phyloP scores from a whole-genome alignment of 2,329 filamentous ascomycete genomes.

The Phialophora tarda region DNA sequence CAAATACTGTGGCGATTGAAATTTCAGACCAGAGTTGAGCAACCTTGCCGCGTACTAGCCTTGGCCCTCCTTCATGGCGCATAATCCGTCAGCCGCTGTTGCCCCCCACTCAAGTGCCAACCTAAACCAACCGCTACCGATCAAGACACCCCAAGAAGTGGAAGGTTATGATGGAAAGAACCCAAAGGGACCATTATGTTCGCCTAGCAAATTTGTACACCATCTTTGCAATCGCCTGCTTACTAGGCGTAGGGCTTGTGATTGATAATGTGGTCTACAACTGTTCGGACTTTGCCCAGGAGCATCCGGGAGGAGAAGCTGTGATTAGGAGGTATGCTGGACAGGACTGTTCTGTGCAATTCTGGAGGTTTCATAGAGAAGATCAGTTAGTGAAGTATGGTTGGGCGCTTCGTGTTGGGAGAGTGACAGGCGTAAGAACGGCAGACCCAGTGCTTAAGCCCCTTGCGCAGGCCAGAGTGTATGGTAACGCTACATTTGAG shows the following conservation, averaged over 20 bases:
- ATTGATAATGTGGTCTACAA: conserved; percentile 44
- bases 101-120: not conserved
- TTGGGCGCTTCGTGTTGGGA: conserved; percentile 33
- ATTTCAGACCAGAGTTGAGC: no score
- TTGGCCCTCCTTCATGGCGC: not conserved
- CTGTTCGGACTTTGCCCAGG: conserved; percentile 39
- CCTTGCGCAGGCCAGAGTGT: not conserved
- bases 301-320: conserved; percentile 43
- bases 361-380: conserved; percentile 42
- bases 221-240: not conserved
- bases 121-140: not conserved
- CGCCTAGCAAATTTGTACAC: not conserved
- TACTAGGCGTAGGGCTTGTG: conserved; percentile 34
- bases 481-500: conserved; percentile 5
- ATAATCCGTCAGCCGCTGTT: not conserved
- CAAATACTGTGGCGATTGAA: no score
- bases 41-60: no score
- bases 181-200: not conserved
- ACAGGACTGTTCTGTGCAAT: conserved; percentile 44
- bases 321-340: conserved; percentile 43
- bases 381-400: conserved; percentile 31
- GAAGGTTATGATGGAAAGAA: not conserved
- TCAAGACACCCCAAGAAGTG: conserved; percentile 8
- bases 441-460: not conserved
- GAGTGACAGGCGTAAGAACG: conserved; percentile 29